phyloP scores from a whole-genome alignment of 2,329 filamentous ascomycete species.

The Stemphylium lycopersici region DNA sequence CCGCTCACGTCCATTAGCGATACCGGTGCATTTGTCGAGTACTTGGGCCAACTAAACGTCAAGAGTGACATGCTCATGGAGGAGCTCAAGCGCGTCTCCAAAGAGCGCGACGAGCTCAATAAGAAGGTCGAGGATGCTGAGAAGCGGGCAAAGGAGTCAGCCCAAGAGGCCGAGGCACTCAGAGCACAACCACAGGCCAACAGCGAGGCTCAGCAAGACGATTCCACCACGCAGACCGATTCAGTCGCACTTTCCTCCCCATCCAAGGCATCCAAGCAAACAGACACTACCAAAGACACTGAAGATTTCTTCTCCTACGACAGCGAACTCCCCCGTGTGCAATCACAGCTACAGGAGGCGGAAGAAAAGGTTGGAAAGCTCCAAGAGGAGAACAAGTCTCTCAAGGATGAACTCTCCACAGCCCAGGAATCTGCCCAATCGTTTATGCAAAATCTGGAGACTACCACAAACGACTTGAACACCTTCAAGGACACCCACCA shows the following conservation, averaged over 20 bases:
- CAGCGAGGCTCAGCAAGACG: constrained; percentile 31
- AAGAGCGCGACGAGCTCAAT: constrained; percentile 80
- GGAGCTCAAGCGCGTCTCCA: constrained; percentile 84
- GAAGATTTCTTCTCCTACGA: constrained; percentile 95
- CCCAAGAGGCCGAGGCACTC: constrained; percentile 67
- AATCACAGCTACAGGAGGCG: constrained; percentile 73
- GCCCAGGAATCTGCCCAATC: constrained; percentile 68
- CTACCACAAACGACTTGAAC: constrained; percentile 68
- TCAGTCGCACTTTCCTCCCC: constrained; percentile 34
- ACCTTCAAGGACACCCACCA: constrained; percentile 60
- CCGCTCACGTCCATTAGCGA: constrained; percentile 88
- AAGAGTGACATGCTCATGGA: constrained; percentile 94
- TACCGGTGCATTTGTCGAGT: constrained; percentile 83
- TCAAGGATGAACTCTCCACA: constrained; percentile 73
- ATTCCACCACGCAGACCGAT: constrained; percentile 34
- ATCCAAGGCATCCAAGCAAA: constrained; percentile 36
- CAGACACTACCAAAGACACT: constrained; percentile 44
- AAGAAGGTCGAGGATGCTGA: constrained; percentile 75
- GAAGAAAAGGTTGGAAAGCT: constrained; percentile 73
- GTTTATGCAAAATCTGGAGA: constrained; percentile 66
- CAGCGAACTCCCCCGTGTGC: constrained; percentile 81
- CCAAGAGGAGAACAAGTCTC: constrained; percentile 68
- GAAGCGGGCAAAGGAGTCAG: constrained; percentile 65
- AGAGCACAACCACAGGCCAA: constrained; percentile 41
- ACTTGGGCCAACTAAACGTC: constrained; percentile 82